Percentiles rank a stretch among this genome's conserved stretches.
These are phyloP conservation scores for Kregervanrija fluxuum DNA, from an alignment of 805 yeast genomes.

Conservation along the genomic window DNA sequence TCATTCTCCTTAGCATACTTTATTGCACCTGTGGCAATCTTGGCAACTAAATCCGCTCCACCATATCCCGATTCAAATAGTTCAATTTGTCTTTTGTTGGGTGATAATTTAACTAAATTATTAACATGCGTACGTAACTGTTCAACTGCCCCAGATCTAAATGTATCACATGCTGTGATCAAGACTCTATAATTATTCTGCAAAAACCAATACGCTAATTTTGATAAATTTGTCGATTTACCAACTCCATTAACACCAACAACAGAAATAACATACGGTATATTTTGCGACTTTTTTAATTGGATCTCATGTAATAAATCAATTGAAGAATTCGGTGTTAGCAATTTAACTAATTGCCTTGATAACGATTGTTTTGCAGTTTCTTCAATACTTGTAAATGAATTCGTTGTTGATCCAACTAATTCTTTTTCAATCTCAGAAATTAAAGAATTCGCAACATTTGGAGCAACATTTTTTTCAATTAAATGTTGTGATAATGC, in stretches of 20 bases:
- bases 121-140: constrained; percentile 91
- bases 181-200: constrained; percentile 83
- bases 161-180: constrained; percentile 96
- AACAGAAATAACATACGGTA: constrained; percentile 91
- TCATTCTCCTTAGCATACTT: constrained; percentile 61
- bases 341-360: constrained; percentile 62
- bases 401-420: constrained; percentile 63
- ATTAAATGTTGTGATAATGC: constrained; percentile 71
- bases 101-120: constrained; percentile 65
- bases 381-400: constrained; percentile 64
- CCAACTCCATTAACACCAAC: constrained; percentile 99
- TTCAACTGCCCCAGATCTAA: constrained; percentile 98
- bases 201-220: constrained; percentile 89
- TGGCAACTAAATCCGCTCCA: constrained; percentile 89
- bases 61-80: constrained; percentile 94
- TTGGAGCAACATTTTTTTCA: constrained; percentile 85
- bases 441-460: constrained; percentile 69
- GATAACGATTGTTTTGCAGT: constrained; percentile 60
- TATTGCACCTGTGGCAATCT: constrained; percentile 87
- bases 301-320: constrained; percentile 81
- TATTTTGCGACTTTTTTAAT: constrained; percentile 29
- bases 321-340: constrained; percentile 88
- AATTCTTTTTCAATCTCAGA: constrained; percentile 63
- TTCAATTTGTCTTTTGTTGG: constrained; percentile 45
- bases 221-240: constrained; percentile 90